Conservation (phyloP, 2,329 filamentous ascomycete genomes). For the Helminthosporium solani region DNA sequence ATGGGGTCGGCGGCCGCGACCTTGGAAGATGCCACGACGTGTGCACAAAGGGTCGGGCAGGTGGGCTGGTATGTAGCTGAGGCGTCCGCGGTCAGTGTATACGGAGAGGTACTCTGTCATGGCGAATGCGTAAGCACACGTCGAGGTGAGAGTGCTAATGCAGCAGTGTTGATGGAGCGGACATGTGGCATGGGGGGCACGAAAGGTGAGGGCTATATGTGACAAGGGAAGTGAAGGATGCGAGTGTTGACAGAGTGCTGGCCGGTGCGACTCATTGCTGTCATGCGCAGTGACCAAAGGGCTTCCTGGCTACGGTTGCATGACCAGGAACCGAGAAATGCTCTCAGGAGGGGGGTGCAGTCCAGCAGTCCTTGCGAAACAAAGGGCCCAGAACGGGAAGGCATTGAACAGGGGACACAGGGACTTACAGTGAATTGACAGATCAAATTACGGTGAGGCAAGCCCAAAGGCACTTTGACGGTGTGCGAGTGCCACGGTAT, state of each 20-base stretch:
- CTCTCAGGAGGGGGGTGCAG: constrained; percentile 33
- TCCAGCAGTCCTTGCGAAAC: constrained; percentile 28
- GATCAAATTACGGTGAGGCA: constrained; percentile 21
- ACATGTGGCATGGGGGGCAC: constrained; percentile 13
- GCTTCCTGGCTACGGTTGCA: constrained; percentile 31
- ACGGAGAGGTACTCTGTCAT: constrained; percentile 44
- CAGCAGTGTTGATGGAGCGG: constrained; percentile 1
- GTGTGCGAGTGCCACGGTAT: constrained; percentile 24
- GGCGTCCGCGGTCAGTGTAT: constrained; percentile 41
- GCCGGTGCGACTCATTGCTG: constrained; percentile 32
- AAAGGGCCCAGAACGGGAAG: constrained; percentile 17
- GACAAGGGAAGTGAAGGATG: constrained; percentile 5
- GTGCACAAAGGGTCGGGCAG: constrained; percentile 26
- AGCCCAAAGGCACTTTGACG: too few relatives aligned
- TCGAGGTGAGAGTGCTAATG: constrained; percentile 13
- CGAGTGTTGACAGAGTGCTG: constrained; percentile 16
- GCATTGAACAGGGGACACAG: constrained; percentile 36
- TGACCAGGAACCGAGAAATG: constrained; percentile 32
- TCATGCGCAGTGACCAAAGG: constrained; percentile 39
- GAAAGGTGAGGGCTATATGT: constrained; percentile 21
- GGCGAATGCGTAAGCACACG: constrained; percentile 32
- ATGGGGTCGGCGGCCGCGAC: constrained; percentile 55
- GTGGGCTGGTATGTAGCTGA: constrained; percentile 42
- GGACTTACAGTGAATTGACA: constrained; percentile 27
- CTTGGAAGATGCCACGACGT: constrained; percentile 47